Conservation (phyloP, 345 rosid genomes). For the Gossypium herbaceum region DNA sequence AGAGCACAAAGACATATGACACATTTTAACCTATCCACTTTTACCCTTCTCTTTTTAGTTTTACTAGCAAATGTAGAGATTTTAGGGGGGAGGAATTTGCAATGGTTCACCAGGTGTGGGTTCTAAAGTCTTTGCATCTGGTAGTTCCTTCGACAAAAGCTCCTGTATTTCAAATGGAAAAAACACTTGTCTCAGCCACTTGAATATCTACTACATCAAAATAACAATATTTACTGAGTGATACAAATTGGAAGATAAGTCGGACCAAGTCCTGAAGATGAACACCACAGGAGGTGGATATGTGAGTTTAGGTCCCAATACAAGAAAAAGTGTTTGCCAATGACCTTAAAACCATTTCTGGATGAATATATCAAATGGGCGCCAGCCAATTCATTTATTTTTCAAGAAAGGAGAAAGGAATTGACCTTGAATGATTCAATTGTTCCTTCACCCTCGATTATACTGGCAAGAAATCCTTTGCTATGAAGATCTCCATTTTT, state of each 20-base stretch:
- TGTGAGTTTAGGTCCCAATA: not conserved
- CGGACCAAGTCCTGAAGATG: not conserved
- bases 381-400: not conserved
- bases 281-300: not conserved
- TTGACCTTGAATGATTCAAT: slow-evolving; percentile 75
- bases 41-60: not conserved
- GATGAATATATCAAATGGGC: not conserved
- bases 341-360: not conserved
- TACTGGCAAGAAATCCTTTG: slow-evolving; percentile 65
- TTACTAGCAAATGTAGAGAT: not conserved
- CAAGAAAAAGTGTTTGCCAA: not conserved
- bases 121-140: slow-evolving; percentile 61
- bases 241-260: not conserved
- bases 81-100: slow-evolving; percentile 39
- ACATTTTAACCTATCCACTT: too few species aligned
- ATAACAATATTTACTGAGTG: not conserved
- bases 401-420: not conserved
- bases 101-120: slow-evolving; percentile 71
- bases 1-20: too few species aligned
- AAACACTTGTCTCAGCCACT: not conserved
- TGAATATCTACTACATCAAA: not conserved
- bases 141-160: slow-evolving; percentile 58
- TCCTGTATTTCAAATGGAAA: slow-evolving; percentile 36
- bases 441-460: slow-evolving; percentile 63
- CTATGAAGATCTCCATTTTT: slow-evolving; percentile 83